phyloP scores from a whole-genome alignment of 768 basidiomycete species.

The Podaxis mareebaensis region DNA sequence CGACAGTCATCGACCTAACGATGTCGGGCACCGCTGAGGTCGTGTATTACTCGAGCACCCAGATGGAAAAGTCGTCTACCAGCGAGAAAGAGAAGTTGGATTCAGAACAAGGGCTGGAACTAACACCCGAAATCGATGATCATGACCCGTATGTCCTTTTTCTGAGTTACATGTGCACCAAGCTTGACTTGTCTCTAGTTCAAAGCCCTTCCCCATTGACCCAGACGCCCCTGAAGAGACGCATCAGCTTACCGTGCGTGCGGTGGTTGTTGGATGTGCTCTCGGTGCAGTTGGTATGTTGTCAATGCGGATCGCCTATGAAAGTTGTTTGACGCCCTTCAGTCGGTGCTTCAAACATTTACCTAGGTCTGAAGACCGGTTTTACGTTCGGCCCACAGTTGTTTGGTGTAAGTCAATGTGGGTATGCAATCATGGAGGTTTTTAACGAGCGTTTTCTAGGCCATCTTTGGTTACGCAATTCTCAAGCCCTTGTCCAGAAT shows the following conservation, averaged over 20 bases:
- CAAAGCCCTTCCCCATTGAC: constrained; percentile 55
- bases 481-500: constrained; percentile 55
- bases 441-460: constrained; percentile 24
- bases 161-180: not conserved
- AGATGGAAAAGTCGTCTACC: constrained; percentile 20
- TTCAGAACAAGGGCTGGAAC: constrained; percentile 24
- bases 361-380: constrained; percentile 69
- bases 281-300: constrained; percentile 44
- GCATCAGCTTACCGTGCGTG: constrained; percentile 53
- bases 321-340: not conserved
- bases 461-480: constrained; percentile 63
- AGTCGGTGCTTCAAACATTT: constrained; percentile 64
- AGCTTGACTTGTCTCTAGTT: constrained; percentile 22
- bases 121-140: constrained; percentile 31
- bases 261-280: constrained; percentile 48
- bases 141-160: constrained; percentile 37
- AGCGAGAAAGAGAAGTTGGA: constrained; percentile 28
- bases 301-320: not conserved
- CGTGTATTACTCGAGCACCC: constrained; percentile 14
- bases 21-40: constrained; percentile 11
- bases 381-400: constrained; percentile 66
- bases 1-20: not conserved
- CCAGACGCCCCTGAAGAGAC: constrained; percentile 47
- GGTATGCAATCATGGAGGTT: not conserved
- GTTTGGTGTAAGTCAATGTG: constrained; percentile 46